A percentile compares a stretch with the other conserved stretches of the same genome.
Evolutionary conservation across 2,329 filamentous ascomycete genomes (phyloP).

Genomic region (Diaporthe helianthi): DNA sequence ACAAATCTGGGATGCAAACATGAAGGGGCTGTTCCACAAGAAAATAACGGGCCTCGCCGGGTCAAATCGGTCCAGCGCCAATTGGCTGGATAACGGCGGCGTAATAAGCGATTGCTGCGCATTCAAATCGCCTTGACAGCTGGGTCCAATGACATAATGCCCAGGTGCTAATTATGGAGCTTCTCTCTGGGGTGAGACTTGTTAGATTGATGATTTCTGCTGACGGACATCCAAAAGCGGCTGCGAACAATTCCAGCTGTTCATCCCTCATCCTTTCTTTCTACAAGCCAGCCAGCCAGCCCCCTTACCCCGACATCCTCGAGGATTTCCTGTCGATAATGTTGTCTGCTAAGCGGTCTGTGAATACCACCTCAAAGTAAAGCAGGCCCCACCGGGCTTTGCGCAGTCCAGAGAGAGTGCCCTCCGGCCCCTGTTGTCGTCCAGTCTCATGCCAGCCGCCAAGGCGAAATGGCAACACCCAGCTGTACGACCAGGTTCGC

Average conservation of each 20-base stretch:
- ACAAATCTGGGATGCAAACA: not conserved
- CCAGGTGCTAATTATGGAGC: conserved; percentile 25
- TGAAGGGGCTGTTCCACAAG: conserved; percentile 8
- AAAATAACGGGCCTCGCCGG: conserved; percentile 19
- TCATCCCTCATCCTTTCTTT: not conserved
- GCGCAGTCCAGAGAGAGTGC: conserved; percentile 27
- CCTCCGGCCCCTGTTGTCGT: not conserved
- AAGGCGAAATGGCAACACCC: conserved; percentile 33
- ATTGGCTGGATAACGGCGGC: conserved; percentile 33
- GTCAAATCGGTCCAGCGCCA: conserved; percentile 19
- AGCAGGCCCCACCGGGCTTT: conserved; percentile 32
- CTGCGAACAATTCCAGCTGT: not conserved
- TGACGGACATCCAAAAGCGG: conserved; percentile 18
- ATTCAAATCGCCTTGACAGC: not conserved
- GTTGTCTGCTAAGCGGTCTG: not conserved
- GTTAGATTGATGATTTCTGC: conserved; percentile 4
- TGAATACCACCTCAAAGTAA: conserved; percentile 16
- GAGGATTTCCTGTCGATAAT: conserved; percentile 7
- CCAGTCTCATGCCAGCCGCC: not conserved
- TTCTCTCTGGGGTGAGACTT: conserved; percentile 7
- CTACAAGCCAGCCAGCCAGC: not conserved
- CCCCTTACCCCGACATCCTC: not conserved
- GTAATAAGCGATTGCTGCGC: conserved; percentile 11
- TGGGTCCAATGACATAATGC: conserved; percentile 33
- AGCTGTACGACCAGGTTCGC: conserved; percentile 34